Evolutionary conservation across 116 monocot genomes (phyloP), one percentile per base, ranked within the genome.

Genomic region (Iris pallida): DNA sequence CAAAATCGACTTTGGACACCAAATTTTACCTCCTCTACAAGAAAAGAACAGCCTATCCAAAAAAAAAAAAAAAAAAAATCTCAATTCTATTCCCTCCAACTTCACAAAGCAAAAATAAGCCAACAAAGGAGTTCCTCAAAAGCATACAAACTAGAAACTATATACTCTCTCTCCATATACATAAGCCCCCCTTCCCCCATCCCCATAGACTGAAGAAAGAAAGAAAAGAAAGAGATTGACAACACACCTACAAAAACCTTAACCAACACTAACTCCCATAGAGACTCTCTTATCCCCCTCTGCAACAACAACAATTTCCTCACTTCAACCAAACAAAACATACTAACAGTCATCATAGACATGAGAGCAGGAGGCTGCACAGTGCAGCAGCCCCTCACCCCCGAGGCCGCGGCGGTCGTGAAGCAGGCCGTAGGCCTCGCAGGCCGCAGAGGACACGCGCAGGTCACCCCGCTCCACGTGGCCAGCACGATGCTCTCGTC

Each of bases 1-100:
- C 77, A 82, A 95, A 91, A 86, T 71, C 60, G 4, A 74, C 78
- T 89, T 86, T 78, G 79, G 84, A 66, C 78, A 74, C 64, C 20
- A 65, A 70, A 78, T 73, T 75, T 79, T 76, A 74, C 89, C 91
- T 81, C 80, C 85, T 71, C 66, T 65, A 20, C 91, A 86, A 84
- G 89, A 81, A 92, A 97, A 76, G 86, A 78, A 88, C 79, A 83
- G 58, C 59, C 59, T 69, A 48, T 57, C 56, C 49, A 54, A 53
- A 60, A 71, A 42, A 54, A 59, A 54, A 53, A 60, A 71, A 42
- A 54, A 52, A 59, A 47, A 60, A 67, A 42, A 46, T 41, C 43
- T 61, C 55, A 51, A 51, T 9, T 51, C 13, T 51, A 9, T 51
- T 51, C 4, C 30, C 30, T 30, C 3, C 30, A 30, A 30, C 30